phyloP scores from a whole-genome alignment of 257 asterid genomes.

The Sherardia arvensis region DNA sequence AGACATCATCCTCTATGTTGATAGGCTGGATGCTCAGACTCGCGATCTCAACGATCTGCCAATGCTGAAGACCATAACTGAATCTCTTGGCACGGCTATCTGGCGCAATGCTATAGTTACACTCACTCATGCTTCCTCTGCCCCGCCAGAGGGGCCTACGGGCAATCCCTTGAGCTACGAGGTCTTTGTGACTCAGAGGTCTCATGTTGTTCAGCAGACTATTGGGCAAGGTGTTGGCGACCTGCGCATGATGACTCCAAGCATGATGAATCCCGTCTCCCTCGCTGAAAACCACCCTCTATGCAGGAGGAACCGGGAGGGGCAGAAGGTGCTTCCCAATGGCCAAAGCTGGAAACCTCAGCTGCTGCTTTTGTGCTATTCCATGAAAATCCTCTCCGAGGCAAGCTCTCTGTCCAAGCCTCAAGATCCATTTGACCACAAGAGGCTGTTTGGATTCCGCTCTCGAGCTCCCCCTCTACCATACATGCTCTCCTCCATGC shows the following conservation, averaged over 20 bases:
- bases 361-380: conserved; percentile 64
- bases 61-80: conserved; percentile 53
- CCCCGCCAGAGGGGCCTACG: conserved; percentile 93
- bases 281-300: conserved; percentile 86
- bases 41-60: conserved; percentile 93
- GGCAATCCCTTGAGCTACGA: conserved; percentile 87
- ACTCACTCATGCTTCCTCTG: conserved; percentile 85
- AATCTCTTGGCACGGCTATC: conserved; percentile 56
- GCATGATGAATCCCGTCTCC: conserved; percentile 81
- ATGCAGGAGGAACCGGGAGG: conserved; percentile 84
- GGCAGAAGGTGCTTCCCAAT: conserved; percentile 85
- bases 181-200: conserved; percentile 70
- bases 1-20: conserved; percentile 81
- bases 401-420: conserved; percentile 64
- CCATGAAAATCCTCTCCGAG: conserved; percentile 77
- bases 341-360: conserved; percentile 96
- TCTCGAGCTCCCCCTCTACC: conserved; percentile 88
- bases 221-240: conserved; percentile 83
- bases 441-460: conserved; percentile 70
- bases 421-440: conserved; percentile 68
- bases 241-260: conserved; percentile 78
- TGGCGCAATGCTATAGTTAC: conserved; percentile 89
- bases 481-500: conserved; percentile 82
- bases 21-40: conserved; percentile 76
- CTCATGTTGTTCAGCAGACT: conserved; percentile 86